These are phyloP conservation scores for Pseudogymnoascus sp. DNA, from an alignment of 2,329 filamentous ascomycete genomes.

Conservation along the genomic window DNA sequence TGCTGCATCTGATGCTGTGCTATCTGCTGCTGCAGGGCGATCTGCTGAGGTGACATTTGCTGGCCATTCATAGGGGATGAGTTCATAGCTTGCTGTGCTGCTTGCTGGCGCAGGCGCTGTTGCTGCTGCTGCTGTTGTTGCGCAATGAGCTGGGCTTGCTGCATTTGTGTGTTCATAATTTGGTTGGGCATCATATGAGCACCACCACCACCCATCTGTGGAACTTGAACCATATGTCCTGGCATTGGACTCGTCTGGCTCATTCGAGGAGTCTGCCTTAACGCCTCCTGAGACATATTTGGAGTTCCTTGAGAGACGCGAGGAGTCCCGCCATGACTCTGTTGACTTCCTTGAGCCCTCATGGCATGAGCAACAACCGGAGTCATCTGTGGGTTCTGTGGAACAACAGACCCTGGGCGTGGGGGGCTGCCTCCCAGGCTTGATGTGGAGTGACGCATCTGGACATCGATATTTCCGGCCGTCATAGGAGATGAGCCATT, in stretches of 20 bases:
- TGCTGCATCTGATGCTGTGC: conserved; percentile 26
- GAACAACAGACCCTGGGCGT: conserved; percentile 57
- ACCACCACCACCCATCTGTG: conserved; percentile 40
- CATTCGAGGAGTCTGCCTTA: conserved; percentile 49
- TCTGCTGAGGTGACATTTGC: conserved; percentile 26
- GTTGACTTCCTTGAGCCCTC: conserved; percentile 57
- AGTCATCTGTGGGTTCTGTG: conserved; percentile 45
- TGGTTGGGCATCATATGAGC: conserved; percentile 44
- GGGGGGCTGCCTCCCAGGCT: conserved; percentile 62
- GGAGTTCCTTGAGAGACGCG: conserved; percentile 54
- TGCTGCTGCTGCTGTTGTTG: conserved; percentile 22
- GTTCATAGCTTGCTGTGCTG: conserved; percentile 35
- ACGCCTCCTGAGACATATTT: conserved; percentile 44
- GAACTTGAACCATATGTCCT: conserved; percentile 49
- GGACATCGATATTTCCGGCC: conserved; percentile 37
- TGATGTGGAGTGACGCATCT: conserved; percentile 59
- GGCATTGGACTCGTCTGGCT: conserved; percentile 54
- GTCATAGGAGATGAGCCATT: conserved; percentile 59
- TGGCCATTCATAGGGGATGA: conserved; percentile 12
- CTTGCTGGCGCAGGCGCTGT: conserved; percentile 30
- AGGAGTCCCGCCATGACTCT: conserved; percentile 58
- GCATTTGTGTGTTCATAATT: conserved; percentile 27
- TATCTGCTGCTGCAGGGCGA: conserved; percentile 36
- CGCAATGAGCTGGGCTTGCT: conserved; percentile 21
- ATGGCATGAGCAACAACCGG: conserved; percentile 54